Base-by-base conservation (phyloP, 192 early-diverging fungal genomes). In the Linnemannia elongata region DNA sequence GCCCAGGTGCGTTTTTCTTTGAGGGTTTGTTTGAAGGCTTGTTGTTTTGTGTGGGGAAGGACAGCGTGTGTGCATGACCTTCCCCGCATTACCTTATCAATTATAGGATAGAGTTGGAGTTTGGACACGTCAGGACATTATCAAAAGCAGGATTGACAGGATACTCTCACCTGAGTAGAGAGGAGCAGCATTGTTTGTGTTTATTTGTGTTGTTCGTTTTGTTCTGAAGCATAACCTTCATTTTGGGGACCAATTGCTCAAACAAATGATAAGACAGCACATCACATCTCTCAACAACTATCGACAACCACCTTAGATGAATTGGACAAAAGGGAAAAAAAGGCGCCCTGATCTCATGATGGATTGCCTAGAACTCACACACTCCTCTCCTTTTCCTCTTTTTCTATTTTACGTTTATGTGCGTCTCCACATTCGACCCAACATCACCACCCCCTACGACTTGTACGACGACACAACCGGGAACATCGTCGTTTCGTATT, bases 1-100 rank as follows among this genome's bases (percentile, higher is more conserved):
- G 97, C 99, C 71, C 94, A 95, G 78, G 94, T 94, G 83, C 77
- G 88, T 75, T 30, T 60, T 24, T 60, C 44, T 45, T 49, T 52
- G 17, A 18, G 20, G 18, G 20, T 52, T 15, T 5, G 1, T 52
- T 52, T 52, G 20, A 17, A 22, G 18, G 49, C 49, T 18, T 20
- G 49, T 30, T 63, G 60, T 66, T 30, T 27, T 30, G 60, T 30
- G 27, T 13, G 27, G 60, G 30, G 15, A 15, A 15, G 60, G 30
- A 66, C 24, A 33, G 24, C 13, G 60, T 24, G 12, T 33, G 4
- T 15, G 30, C 60, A 66, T 33, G n/a, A 35, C 30, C n/a, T 66
- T 66, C 60, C 30, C 60, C 60, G 60, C 60, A 33, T 30, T 66
- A 27, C 27, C 3, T 33, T 30, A 66, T 30, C 27, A 30, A 66